phyloP scores from a whole-genome alignment of 164 flowering plant genomes.

The Liquidambar formosana region DNA sequence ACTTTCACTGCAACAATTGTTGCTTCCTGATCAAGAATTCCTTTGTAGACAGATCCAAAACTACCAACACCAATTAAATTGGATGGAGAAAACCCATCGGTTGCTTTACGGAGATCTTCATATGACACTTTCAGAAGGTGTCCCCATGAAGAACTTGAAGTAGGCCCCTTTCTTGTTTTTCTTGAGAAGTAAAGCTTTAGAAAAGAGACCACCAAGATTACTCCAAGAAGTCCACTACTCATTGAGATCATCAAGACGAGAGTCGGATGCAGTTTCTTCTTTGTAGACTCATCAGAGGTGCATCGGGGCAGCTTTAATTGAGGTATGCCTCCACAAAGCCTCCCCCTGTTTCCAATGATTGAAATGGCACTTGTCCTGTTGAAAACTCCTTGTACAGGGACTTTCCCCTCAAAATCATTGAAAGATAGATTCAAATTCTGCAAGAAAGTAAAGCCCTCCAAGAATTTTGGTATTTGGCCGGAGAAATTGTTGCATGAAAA shows the following conservation, averaged over 20 bases:
- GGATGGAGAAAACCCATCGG: slow-evolving; percentile 24
- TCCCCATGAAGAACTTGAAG: too few relatives aligned
- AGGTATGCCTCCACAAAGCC: slow-evolving; percentile 41
- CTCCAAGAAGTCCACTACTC: neutral
- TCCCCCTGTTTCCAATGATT: slow-evolving; percentile 28
- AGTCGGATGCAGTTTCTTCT: neutral
- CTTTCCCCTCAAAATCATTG: slow-evolving; percentile 43
- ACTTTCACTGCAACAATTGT: slow-evolving; percentile 30
- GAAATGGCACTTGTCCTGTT: slow-evolving; percentile 26
- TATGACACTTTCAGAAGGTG: slow-evolving; percentile 28
- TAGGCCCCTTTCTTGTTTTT: too few relatives aligned
- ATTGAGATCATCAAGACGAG: neutral
- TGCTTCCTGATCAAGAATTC: slow-evolving; percentile 11
- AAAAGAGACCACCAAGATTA: too few relatives aligned
- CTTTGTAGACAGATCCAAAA: slow-evolving; percentile 31
- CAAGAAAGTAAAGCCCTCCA: slow-evolving; percentile 13
- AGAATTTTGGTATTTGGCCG: slow-evolving; percentile 27
- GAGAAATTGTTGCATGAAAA: slow-evolving; percentile 36
- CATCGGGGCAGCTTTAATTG: slow-evolving; percentile 30
- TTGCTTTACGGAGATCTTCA: slow-evolving; percentile 20
- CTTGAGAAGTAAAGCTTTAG: too few relatives aligned
- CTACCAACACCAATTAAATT: slow-evolving; percentile 31
- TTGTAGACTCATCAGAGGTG: neutral
- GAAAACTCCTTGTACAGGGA: slow-evolving; percentile 41
- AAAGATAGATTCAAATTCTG: slow-evolving; percentile 33